Evolutionary conservation across 108 stramenopile species (phyloP), one percentile per base, ranked within the genome.

Genomic region (Skeletonema tropicum): DNA sequence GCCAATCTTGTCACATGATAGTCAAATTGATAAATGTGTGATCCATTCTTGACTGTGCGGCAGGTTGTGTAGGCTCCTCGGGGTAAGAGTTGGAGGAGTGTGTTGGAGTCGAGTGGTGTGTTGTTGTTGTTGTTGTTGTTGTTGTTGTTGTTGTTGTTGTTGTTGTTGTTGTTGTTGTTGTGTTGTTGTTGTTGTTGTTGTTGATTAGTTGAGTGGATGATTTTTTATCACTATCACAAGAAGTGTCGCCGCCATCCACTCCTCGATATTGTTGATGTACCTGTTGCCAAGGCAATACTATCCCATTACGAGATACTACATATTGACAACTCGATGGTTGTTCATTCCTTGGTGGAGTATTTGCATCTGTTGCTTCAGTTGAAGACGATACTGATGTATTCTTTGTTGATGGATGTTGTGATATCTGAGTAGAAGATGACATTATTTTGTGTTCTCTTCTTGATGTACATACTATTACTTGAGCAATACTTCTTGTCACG

Each of bases 41-140:
- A 73, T 2, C 77, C 77, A 48, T n/a, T 14, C 52, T 49, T 32
- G 15, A 79, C 69, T 21, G 77, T 79, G 10, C 77, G 77, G 57
- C 77, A 79, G 9, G 77, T 79, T 6, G 77, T 79, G 65, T 79
- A 79, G 10, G 77, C 77, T 23, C 77, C 77, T 49, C 77, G 45
- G 0, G 77, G 77, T 12, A 79, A 58, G 8, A 52, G 66, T 31
- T 79, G 71, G 65, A 79, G 72, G 8, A 79, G 64, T 13, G 35
- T 31, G 15, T 65, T 64, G 26, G 77, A 46, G 13, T 74, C 77
- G 39, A 79, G 39, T 12, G 77, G 72, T 35, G 39, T 21, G 31
- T 7, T 39, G 71, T 14, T 57, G 49, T 35, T 42, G 10, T 12
- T 19, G 30, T 17, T 33, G 4, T 67, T 60, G 13, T 68, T 59